These are phyloP conservation scores for Blastobotrys capitulatus DNA, from an alignment of 1,139 yeast species.

Conservation along the genomic window DNA sequence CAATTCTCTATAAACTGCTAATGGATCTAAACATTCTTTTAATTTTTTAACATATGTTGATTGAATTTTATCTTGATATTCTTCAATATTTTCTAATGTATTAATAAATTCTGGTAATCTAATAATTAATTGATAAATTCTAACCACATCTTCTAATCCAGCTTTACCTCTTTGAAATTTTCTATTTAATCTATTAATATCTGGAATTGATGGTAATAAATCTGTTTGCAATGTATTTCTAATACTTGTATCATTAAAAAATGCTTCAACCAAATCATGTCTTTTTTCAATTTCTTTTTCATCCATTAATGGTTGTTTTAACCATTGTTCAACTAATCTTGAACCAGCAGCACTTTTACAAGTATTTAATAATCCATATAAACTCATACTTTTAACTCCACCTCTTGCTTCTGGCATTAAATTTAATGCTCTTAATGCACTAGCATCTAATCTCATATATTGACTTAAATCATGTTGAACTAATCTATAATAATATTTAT, in stretches of 20 bases:
- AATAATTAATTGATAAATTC: slow-evolving; percentile 73
- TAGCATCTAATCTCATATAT: slow-evolving; percentile 83
- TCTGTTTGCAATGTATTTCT: slow-evolving; percentile 64
- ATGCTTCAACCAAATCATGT: slow-evolving; percentile 63
- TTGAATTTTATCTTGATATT: slow-evolving; percentile 37
- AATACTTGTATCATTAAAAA: slow-evolving; percentile 60
- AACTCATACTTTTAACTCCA: slow-evolving; percentile 51
- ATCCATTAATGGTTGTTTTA: slow-evolving; percentile 86
- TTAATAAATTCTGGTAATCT: slow-evolving; percentile 63
- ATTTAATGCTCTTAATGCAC: slow-evolving; percentile 84
- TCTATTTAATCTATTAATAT: slow-evolving; percentile 66
- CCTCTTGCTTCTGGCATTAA: slow-evolving; percentile 61
- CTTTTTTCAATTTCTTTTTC: slow-evolving; percentile 54
- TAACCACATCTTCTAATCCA: slow-evolving; percentile 79
- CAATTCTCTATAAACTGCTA: slow-evolving; percentile 70
- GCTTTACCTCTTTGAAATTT: slow-evolving; percentile 51
- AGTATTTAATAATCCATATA: slow-evolving; percentile 77
- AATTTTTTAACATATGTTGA: slow-evolving; percentile 58
- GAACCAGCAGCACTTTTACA: slow-evolving; percentile 87
- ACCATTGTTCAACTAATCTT: slow-evolving; percentile 84
- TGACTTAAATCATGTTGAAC: slow-evolving; percentile 64
- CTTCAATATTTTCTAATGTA: slow-evolving; percentile 35
- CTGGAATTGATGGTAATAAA: slow-evolving; percentile 71
- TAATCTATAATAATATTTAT: slow-evolving; percentile 41
- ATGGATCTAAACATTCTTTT: slow-evolving; percentile 42